Conservation (phyloP, 148 eudicot species). For the Vaccinium corymbosum region DNA sequence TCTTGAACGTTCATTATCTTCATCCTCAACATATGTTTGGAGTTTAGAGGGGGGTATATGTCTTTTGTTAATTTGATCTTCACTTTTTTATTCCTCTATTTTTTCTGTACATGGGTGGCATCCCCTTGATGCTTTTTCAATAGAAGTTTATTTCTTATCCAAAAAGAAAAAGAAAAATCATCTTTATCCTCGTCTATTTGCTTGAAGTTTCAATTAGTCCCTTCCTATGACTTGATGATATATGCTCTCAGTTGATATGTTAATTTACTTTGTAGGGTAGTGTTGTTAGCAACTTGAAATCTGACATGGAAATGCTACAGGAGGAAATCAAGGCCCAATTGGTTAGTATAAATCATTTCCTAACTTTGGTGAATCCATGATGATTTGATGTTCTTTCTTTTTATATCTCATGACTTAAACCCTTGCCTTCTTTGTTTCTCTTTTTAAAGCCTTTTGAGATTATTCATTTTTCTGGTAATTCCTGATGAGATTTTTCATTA, state of each 20-base stretch:
- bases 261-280: conserved; percentile 51
- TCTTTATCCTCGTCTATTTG: not conserved
- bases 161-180: too few species aligned
- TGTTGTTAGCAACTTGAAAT: conserved; percentile 67
- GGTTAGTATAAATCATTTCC: conserved; percentile 49
- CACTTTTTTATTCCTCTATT: too few species aligned
- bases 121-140: too few species aligned
- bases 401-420: not conserved
- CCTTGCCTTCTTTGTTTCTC: not conserved
- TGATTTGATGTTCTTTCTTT: not conserved
- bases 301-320: conserved; percentile 73
- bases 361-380: not conserved
- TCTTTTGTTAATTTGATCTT: too few species aligned
- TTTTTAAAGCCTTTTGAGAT: not conserved
- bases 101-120: too few species aligned
- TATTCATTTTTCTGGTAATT: not conserved
- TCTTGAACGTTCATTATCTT: too few species aligned
- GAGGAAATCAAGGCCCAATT: conserved; percentile 66
- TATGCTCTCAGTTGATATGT: conserved; percentile 3
- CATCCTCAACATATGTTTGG: too few species aligned
- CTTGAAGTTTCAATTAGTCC: conserved; percentile 1
- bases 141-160: too few species aligned
- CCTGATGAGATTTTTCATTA: not conserved
- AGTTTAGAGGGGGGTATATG: too few species aligned
- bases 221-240: conserved; percentile 12